Evolutionary conservation across 2,329 filamentous ascomycete species (phyloP).

Genomic region (Arthrobotrys entomopaga): DNA sequence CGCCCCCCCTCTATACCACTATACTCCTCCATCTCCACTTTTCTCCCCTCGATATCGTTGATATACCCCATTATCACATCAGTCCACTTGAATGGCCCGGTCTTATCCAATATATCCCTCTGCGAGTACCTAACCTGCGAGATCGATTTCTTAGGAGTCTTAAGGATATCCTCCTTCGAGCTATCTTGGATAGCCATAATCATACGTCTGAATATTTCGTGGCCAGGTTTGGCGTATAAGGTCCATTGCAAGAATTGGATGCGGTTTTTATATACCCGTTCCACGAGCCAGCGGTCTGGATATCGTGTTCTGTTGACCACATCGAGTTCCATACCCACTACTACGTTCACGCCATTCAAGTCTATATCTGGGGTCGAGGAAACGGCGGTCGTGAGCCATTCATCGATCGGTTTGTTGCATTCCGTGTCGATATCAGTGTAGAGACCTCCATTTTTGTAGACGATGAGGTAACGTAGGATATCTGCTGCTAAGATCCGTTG

Average conservation of each 20-base stretch:
- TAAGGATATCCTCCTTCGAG: conserved; percentile 15
- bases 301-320: conserved; percentile 23
- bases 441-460: conserved; percentile 35
- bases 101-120: conserved; percentile 24
- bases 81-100: conserved; percentile 41
- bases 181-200: conserved; percentile 28
- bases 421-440: conserved; percentile 49
- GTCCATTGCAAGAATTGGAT: conserved; percentile 51
- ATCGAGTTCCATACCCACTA: conserved; percentile 45
- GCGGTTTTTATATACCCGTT: conserved; percentile 10
- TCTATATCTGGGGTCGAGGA: conserved; percentile 2
- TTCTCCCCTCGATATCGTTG: conserved; percentile 32
- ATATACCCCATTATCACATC: conserved; percentile 33
- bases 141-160: conserved; percentile 1
- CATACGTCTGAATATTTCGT: conserved; percentile 42
- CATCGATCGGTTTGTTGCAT: conserved; percentile 35
- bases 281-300: conserved; percentile 31
- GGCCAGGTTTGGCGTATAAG: conserved; percentile 35
- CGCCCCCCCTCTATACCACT: conserved; percentile 14
- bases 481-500: conserved; percentile 43
- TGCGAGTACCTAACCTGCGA: conserved; percentile 1
- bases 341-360: conserved; percentile 25
- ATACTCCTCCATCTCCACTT: conserved; percentile 18
- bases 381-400: conserved; percentile 18
- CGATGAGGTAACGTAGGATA: conserved; percentile 43